Evolutionary conservation across 768 basidiomycete species (phyloP).

Genomic region (Rhodotorula diobovata): DNA sequence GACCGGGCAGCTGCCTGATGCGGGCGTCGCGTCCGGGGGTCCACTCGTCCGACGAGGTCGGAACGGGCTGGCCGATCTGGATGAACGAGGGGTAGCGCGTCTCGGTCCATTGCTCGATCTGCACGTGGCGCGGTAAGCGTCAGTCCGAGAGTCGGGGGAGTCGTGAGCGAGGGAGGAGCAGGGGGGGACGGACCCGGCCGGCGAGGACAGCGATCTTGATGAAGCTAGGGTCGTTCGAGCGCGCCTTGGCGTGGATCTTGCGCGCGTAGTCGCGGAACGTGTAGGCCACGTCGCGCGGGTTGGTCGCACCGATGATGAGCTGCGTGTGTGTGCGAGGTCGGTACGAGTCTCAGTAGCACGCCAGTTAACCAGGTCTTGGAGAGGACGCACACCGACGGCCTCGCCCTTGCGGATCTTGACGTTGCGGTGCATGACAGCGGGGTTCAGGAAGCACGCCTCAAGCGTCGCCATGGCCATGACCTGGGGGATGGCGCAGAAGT

Average conservation of each 20-base stretch:
- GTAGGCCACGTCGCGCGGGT: constrained; percentile 82
- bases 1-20: constrained; percentile 34
- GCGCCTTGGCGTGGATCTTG: constrained; percentile 72
- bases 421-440: constrained; percentile 72
- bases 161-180: background rate
- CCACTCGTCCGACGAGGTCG: constrained; percentile 22
- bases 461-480: constrained; percentile 95
- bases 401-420: constrained; percentile 92
- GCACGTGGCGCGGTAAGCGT: background rate
- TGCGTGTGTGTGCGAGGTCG: no score
- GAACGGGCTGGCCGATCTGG: constrained; percentile 17
- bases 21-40: constrained; percentile 32
- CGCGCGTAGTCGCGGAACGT: constrained; percentile 80
- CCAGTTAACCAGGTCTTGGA: no score
- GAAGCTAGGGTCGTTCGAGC: constrained; percentile 79
- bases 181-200: constrained; percentile 60
- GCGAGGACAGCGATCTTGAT: constrained; percentile 75
- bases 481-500: constrained; percentile 90
- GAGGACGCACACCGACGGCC: constrained; percentile 65
- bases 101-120: constrained; percentile 92
- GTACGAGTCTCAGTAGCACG: background rate
- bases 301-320: constrained; percentile 89
- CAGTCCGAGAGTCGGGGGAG: background rate
- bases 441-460: constrained; percentile 88
- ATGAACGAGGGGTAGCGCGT: constrained; percentile 92